Base-by-base conservation (phyloP, 1,284 basidiomycete genomes). In the Apiotrichum sp. region DNA sequence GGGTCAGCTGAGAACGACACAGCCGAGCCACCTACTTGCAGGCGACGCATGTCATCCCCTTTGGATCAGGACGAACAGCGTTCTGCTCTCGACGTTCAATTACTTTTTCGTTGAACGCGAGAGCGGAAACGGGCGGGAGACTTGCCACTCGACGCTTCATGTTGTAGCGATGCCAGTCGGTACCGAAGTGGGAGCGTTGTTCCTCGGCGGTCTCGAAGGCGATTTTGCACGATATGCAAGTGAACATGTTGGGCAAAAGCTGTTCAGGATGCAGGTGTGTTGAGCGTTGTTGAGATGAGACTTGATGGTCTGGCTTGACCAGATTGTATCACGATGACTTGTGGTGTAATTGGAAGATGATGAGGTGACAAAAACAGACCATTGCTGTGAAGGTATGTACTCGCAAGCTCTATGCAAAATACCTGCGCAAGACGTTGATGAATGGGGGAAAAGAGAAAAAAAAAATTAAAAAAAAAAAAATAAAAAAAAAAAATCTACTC, bases 141-240 rank as follows among this genome's bases (percentile, higher is more conserved):
- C 83, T 85, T 6, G 96, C 93, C 16, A 98, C 90, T 40, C 93
- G 85, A 62, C 96, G 87, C 79, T 97, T 97, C 86, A 97, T 93
- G 75, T 99, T 99, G 78, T 98, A 99, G 52, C 93, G 82, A 77
- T 98, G 96, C 74, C 90, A 86, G 76, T 99, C 96, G 39, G 91
- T 91, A 64, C 85, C 85, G 75, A 96, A 98, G 74, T 99, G 96
- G 0, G 80, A 78, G 60, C 96, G 83, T 78, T 98, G 96, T 53
- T 92, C 89, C 51, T 87, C 85, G 9, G 92, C 85, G 31, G 86
- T 83, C 50, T 82, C 76, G 74, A 97, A 98, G 1, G 89, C 93
- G 67, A 98, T 88, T 6, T 86, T 82, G 77, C 95, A 99, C 63
- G 92, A 90, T 22, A 96, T 80, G 67, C 95, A 99, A 53, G 95